Base-by-base conservation (phyloP, 2,329 filamentous ascomycete genomes). In the Aspergillus versicolor region DNA sequence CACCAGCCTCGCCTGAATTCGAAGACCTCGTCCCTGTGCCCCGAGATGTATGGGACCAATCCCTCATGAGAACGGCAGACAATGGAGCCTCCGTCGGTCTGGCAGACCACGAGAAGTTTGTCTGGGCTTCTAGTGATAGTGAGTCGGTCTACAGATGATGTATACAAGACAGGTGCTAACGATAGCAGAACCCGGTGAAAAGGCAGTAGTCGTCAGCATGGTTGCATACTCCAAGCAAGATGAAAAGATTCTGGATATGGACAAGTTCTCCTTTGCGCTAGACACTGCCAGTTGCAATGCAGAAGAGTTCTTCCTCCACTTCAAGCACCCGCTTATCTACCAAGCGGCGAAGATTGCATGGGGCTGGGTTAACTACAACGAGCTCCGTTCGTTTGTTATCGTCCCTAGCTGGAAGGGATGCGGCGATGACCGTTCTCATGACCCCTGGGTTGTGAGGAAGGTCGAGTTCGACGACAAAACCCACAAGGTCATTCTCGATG, bases 351-450 rank as follows among this genome's bases (percentile, higher is more conserved):
- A 58, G 46, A 19, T 47, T 1, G 56, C 56, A 5, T 58, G 56
- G 56, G 8, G 34, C 17, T 58, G 56, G 56, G 56, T 58, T 15
- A 58, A 58, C 41, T 58, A 50, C n/a, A 51, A 58, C 17, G 56
- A 58, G 27, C 45, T 54, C 30, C 56, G 56, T 15, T 55, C 51
- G 3, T 58, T 58, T 13, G 51, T 58, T 5, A 19, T 58, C 13
- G 41, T 58, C 5, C 40, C 54, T 12, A 52, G 49, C 17, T 57
- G 54, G 54, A 8, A 52, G 22, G 54, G 54, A 11, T 58, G 56
- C 9, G 56, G 56, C 19, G 32, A 41, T 8, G 27, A 47, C 21
- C 34, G 40, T 6, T 47, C 45, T 9, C 56, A 52, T 27, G 37
- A 54, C 22, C 56, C 51, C 13, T 58, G 56, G 56, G 56, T 58